phyloP scores from a whole-genome alignment of 805 yeast genomes.

The Vanderwaltozyma polyspora region DNA sequence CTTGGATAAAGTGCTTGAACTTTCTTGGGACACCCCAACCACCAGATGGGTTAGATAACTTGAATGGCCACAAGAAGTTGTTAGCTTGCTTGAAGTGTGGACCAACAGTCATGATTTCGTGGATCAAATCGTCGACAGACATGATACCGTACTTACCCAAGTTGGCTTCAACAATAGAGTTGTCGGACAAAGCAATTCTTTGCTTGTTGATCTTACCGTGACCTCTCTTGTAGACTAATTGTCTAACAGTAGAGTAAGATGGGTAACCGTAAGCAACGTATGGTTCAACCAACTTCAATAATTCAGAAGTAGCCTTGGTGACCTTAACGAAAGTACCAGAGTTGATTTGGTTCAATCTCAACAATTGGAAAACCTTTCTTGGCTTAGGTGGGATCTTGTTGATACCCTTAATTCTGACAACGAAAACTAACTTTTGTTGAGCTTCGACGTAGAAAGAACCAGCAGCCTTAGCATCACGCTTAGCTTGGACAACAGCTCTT shows the following conservation, averaged over 20 bases:
- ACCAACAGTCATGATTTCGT: constrained; percentile 92
- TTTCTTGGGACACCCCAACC: constrained; percentile 96
- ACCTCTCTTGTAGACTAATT: constrained; percentile 95
- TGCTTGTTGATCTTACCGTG: constrained; percentile 94
- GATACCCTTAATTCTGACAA: constrained; percentile 98
- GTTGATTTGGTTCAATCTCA: constrained; percentile 88
- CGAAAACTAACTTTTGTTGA: constrained; percentile 88
- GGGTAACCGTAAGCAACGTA: constrained; percentile 98
- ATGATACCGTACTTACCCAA: constrained; percentile 89
- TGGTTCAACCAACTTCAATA: constrained; percentile 89
- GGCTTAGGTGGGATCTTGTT: constrained; percentile 98
- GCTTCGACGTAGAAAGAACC: constrained; percentile 93
- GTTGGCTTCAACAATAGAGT: constrained; percentile 75
- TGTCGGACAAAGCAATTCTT: constrained; percentile 83
- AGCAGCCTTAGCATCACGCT: constrained; percentile 88
- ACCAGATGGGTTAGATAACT: constrained; percentile 92
- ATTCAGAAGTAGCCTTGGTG: constrained; percentile 91
- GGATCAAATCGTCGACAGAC: constrained; percentile 88
- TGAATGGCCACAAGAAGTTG: constrained; percentile 98
- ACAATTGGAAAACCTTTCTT: constrained; percentile 93
- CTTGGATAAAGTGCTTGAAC: constrained; percentile 94
- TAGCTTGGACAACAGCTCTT: constrained; percentile 75
- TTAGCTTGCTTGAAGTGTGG: constrained; percentile 97
- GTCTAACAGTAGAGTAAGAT: constrained; percentile 80
- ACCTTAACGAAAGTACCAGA: constrained; percentile 90